Percentiles rank a stretch among this genome's conserved stretches.
Evolutionary conservation across 73 alveolate species (phyloP).

Genomic region (Paramecium sonneborni): DNA sequence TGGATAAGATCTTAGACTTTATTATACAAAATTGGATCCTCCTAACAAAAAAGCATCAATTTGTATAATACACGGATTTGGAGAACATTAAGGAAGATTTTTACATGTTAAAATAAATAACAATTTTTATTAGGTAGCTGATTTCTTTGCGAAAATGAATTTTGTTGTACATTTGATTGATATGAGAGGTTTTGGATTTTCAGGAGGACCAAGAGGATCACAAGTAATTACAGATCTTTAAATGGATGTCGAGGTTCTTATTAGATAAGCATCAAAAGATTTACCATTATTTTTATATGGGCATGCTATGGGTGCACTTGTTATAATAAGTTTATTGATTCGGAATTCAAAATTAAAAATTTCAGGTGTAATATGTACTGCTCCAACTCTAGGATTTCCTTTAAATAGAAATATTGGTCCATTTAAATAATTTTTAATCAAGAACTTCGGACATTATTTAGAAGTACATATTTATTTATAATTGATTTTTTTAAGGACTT

Average conservation of each 20-base stretch:
- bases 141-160: conserved; percentile 77
- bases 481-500: conserved; percentile 11
- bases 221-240: conserved; percentile 64
- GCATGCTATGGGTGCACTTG: conserved; percentile 89
- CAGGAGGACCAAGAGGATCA: conserved; percentile 81
- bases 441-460: conserved; percentile 58
- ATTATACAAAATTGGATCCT: conserved; percentile 64
- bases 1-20: conserved; percentile 61
- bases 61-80: conserved; percentile 87
- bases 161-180: conserved; percentile 84
- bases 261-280: conserved; percentile 69
- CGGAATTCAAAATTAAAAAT: conserved; percentile 76
- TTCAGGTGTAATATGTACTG: conserved; percentile 64
- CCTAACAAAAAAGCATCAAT: conserved; percentile 72
- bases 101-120: conserved; percentile 22
- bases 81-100: conserved; percentile 81
- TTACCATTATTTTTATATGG: conserved; percentile 85
- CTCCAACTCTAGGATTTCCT: conserved; percentile 69
- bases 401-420: conserved; percentile 48
- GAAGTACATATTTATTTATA: conserved; percentile 57
- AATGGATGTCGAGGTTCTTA: conserved; percentile 73
- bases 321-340: conserved; percentile 69
- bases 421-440: conserved; percentile 28
- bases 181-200: conserved; percentile 84
- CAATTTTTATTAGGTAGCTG: conserved; percentile 56